These are phyloP conservation scores for Ceratobasidium sp. DNA, from an alignment of 1,284 basidiomycete genomes.

Conservation along the genomic window DNA sequence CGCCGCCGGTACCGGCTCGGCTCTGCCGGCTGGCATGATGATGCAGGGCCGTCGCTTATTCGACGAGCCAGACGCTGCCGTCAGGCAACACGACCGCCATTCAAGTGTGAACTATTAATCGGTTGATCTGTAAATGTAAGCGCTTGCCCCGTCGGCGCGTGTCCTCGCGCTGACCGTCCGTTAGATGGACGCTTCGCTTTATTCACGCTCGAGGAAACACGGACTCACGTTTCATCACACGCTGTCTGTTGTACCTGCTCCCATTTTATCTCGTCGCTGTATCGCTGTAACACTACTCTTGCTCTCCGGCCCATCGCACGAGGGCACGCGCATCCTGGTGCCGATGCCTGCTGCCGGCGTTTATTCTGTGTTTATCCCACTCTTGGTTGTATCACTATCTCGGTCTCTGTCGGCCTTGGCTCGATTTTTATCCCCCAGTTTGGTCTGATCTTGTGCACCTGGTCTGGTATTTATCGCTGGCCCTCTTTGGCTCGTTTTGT, in stretches of 20 bases:
- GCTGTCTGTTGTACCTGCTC: constrained; percentile 36
- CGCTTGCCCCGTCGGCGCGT: constrained; percentile 12
- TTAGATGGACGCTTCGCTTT: constrained; percentile 23
- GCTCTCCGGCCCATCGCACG: constrained; percentile 35
- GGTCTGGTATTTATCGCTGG: constrained; percentile 32
- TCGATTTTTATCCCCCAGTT: constrained; percentile 37
- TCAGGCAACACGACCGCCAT: constrained; percentile 12
- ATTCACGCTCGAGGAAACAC: constrained; percentile 22
- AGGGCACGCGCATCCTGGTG: constrained; percentile 34
- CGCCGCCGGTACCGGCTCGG: constrained; percentile 7
- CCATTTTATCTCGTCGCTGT: constrained; percentile 23
- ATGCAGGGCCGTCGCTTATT: constrained; percentile 28
- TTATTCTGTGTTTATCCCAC: constrained; percentile 30
- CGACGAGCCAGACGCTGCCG: constrained; percentile 5
- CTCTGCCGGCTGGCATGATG: constrained; percentile 2
- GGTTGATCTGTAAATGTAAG: constrained; percentile 33
- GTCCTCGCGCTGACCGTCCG: constrained; percentile 15
- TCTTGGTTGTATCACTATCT: constrained; percentile 42
- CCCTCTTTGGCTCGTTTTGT: constrained; percentile 19
- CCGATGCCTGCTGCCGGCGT: constrained; percentile 30
- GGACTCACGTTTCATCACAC: constrained; percentile 27
- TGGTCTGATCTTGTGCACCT: constrained; percentile 18
- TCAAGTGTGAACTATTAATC: constrained; percentile 24
- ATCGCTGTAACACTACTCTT: constrained; percentile 29
- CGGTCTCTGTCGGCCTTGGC: constrained; percentile 12